Evolutionary conservation across 2,329 filamentous ascomycete genomes (phyloP), one percentile per base, ranked within the genome.

Genomic region (Fusarium compactum): DNA sequence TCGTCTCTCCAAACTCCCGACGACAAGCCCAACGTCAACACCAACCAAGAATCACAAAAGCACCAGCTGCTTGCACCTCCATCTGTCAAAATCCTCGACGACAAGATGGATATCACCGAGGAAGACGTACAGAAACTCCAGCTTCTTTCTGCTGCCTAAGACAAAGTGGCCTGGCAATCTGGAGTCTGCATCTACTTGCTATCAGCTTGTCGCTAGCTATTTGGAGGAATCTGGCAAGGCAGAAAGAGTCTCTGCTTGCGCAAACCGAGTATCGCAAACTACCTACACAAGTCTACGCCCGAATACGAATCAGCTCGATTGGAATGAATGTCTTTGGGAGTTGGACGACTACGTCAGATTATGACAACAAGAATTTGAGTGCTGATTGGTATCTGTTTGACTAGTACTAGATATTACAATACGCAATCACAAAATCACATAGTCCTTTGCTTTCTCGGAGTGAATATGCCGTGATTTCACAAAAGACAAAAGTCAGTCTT

Each of bases 361-460:
- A 30, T 25, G 15, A 18, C 25, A 20, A 20, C 29, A 12, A 29
- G 30, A 20, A 18, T 32, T 61, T 61, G 55, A 66, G 43, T 66
- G 30, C 11, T 50, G 55, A 56, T 57, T 63, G 43, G 44, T 41
- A n/a, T 24, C 8, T 15, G 34, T 50, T 51, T 45, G 16, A 53
- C 54, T 27, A 50, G 43, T 22, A 48, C n/a, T 14, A 40, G 9
- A 16, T 38, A 32, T 14, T 16, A 25, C n/a, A 29, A 18, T 40
- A 52, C 27, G 30, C 12, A 57, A 44, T 16, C 24, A 32, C 10
- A 52, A 6, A 32, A 32, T 18, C 25, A 9, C 14, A 1, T 4
- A 7, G 15, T 24, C 3, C 7, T 38, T 30, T 10, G 3, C 7
- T 22, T 8, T 5, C 1, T 20, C 7, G 14, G 34, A 25, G 20